A percentile compares a stretch with the other conserved stretches of the same genome.
Evolutionary conservation across 495 filamentous ascomycete genomes (phyloP).

Genomic region (Cryomyces minteri): DNA sequence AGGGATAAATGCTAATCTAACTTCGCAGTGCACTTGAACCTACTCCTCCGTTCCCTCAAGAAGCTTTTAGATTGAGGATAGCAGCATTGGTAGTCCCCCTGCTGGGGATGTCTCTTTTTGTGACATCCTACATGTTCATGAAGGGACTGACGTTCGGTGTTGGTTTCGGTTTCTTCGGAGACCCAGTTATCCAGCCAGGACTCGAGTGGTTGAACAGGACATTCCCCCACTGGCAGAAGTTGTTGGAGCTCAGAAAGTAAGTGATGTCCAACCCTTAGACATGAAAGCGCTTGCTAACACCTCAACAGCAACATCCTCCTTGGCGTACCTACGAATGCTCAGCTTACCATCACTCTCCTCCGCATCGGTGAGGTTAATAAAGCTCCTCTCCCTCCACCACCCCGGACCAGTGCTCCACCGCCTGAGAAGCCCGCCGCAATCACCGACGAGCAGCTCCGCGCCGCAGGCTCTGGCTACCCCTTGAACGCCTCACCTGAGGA

Average conservation of each 20-base stretch:
- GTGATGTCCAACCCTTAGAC: neutral
- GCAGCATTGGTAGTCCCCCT: slow-evolving; percentile 39
- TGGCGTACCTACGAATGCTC: slow-evolving; percentile 78
- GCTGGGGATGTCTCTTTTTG: slow-evolving; percentile 37
- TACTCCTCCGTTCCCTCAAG: slow-evolving; percentile 53
- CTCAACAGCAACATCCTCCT: slow-evolving; percentile 47
- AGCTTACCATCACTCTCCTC: slow-evolving; percentile 68
- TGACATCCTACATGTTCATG: slow-evolving; percentile 54
- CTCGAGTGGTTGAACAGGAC: slow-evolving; percentile 43
- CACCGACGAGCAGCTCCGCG: slow-evolving; percentile 27
- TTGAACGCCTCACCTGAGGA: slow-evolving; percentile 32
- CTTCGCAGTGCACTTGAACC: slow-evolving; percentile 47
- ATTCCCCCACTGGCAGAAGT: slow-evolving; percentile 57
- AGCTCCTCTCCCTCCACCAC: slow-evolving; percentile 65
- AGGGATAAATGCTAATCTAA: slow-evolving; percentile 1
- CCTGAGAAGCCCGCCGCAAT: slow-evolving; percentile 29
- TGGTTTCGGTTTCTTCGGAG: slow-evolving; percentile 65
- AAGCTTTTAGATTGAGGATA: slow-evolving; percentile 42
- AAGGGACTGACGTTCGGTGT: slow-evolving; percentile 46
- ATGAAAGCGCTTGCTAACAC: neutral
- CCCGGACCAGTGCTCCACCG: slow-evolving; percentile 33
- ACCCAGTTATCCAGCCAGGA: slow-evolving; percentile 45
- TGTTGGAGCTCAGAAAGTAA: slow-evolving; percentile 51
- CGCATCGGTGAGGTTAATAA: slow-evolving; percentile 73
- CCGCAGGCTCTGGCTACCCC: slow-evolving; percentile 20